phyloP scores from a whole-genome alignment of 495 filamentous ascomycete genomes.

The Aspergillus sclerotiicarbonarius region DNA sequence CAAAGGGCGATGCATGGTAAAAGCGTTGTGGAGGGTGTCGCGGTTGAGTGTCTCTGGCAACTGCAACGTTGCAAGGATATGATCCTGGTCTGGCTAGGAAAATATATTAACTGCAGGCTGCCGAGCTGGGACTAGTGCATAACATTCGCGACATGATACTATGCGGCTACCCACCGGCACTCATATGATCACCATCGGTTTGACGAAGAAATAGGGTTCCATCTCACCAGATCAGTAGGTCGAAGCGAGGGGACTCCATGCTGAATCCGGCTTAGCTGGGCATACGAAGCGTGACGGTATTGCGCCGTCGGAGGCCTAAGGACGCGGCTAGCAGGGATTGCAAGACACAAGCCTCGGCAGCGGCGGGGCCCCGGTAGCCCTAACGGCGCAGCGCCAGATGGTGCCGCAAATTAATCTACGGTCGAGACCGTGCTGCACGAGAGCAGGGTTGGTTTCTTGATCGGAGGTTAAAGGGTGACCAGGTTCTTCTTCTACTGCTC shows the following conservation, averaged over 20 bases:
- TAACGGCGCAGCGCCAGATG: neutral
- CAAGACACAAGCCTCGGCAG: conserved; percentile 5
- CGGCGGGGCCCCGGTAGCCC: neutral
- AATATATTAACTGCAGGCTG: neutral
- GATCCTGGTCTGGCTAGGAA: neutral
- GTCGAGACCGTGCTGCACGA: neutral
- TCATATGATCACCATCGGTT: neutral
- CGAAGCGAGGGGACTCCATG: conserved; percentile 4
- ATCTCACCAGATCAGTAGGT: conserved; percentile 1
- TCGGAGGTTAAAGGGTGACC: neutral
- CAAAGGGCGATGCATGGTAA: conserved; percentile 2
- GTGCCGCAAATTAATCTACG: neutral
- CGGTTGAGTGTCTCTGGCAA: neutral
- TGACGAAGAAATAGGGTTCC: neutral
- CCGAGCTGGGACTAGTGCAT: neutral
- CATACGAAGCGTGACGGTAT: neutral
- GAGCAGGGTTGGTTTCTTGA: neutral
- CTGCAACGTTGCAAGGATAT: neutral
- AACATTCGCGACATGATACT: neutral
- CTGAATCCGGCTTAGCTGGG: neutral
- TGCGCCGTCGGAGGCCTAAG: neutral
- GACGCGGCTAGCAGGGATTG: neutral
- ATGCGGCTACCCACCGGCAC: neutral
- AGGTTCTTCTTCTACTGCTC: neutral
- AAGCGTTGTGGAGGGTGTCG: no score